A percentile compares a stretch with the other conserved stretches of the same genome.
These are phyloP conservation scores for Xenoacremonium recifei DNA, from an alignment of 2,329 filamentous ascomycete genomes.

Conservation along the genomic window DNA sequence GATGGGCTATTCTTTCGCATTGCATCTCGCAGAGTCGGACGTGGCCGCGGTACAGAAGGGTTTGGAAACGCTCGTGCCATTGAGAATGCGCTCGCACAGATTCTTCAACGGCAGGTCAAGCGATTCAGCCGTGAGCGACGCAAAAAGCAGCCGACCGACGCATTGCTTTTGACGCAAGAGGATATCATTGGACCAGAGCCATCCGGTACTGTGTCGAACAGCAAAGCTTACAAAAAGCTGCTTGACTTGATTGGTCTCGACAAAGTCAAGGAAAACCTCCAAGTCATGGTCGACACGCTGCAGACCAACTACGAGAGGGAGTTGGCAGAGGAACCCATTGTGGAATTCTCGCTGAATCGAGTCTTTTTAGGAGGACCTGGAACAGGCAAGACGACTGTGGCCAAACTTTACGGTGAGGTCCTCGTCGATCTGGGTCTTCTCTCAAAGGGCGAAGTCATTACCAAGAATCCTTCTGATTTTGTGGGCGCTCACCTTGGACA, in stretches of 20 bases:
- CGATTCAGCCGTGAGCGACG: slow-evolving; percentile 51
- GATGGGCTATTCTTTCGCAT: slow-evolving; percentile 65
- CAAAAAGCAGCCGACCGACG: slow-evolving; percentile 44
- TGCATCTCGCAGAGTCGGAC: slow-evolving; percentile 58
- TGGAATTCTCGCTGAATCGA: slow-evolving; percentile 64
- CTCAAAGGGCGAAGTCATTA: slow-evolving; percentile 67
- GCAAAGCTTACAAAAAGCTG: slow-evolving; percentile 56
- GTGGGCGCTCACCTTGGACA: slow-evolving; percentile 60
- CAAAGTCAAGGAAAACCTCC: slow-evolving; percentile 61
- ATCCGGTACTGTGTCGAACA: slow-evolving; percentile 47
- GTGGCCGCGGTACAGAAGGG: slow-evolving; percentile 60
- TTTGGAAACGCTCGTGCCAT: slow-evolving; percentile 73
- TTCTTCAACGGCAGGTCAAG: slow-evolving; percentile 57
- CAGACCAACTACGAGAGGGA: slow-evolving; percentile 66
- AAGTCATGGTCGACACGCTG: slow-evolving; percentile 58
- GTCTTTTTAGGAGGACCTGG: slow-evolving; percentile 72
- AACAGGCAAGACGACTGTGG: slow-evolving; percentile 75
- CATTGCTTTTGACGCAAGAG: slow-evolving; percentile 59
- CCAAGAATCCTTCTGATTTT: slow-evolving; percentile 75
- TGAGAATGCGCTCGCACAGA: slow-evolving; percentile 57
- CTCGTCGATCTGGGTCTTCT: slow-evolving; percentile 66
- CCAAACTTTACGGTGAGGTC: slow-evolving; percentile 69
- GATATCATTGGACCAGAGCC: slow-evolving; percentile 73
- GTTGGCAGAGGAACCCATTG: slow-evolving; percentile 54
- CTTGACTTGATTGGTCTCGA: slow-evolving; percentile 57